Base-by-base conservation (phyloP, 2,329 filamentous ascomycete species). In the Penicillium concentricum region DNA sequence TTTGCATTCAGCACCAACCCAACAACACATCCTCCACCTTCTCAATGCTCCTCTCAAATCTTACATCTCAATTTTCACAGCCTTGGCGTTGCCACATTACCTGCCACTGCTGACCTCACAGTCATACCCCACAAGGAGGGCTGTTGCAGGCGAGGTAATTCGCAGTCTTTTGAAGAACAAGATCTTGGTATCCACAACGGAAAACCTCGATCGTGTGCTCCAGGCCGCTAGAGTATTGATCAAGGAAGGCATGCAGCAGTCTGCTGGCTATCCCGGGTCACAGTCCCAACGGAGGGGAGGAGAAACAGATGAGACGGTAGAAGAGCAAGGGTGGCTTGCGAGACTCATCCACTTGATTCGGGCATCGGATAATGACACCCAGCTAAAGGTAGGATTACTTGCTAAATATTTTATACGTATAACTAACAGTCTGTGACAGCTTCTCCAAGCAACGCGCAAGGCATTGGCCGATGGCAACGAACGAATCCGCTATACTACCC, bases 291-390 rank as follows among this genome's bases (percentile, higher is more conserved):
- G 91, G 61, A 87, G 91, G 60, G 84, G 85, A 20, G 80, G 84
- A 45, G 95, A 99, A 79, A 97, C 94, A 0, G 94, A 99, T 60
- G 95, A 99, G 78, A 97, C 93, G 0, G 87, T 97, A 69, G 93
- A 99, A 75, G 94, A 99, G 77, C 94, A 99, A 79, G 94, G 94
- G 50, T 97, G 92, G 92, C 82, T 99, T 52, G 94, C 94, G 35
- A 85, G 94, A 66, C 88, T 99, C 69, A 87, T 97, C 18, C 94
- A 99, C 76, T 80, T 97, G 54, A 85, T 99, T 51, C 82, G 91
- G 56, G 89, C 86, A 43, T 82, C 90, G 35, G 85, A 95, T 71
- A 97, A 97, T 69, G 91, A 96, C 67, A 95, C 89, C 0, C 94
- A 99, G 72, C 94, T 96, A 78, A 91, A 91, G 75, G 81, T 82